Conservation (phyloP, 2,329 filamentous ascomycete species). For the Ploettnerulaceae sp. region DNA sequence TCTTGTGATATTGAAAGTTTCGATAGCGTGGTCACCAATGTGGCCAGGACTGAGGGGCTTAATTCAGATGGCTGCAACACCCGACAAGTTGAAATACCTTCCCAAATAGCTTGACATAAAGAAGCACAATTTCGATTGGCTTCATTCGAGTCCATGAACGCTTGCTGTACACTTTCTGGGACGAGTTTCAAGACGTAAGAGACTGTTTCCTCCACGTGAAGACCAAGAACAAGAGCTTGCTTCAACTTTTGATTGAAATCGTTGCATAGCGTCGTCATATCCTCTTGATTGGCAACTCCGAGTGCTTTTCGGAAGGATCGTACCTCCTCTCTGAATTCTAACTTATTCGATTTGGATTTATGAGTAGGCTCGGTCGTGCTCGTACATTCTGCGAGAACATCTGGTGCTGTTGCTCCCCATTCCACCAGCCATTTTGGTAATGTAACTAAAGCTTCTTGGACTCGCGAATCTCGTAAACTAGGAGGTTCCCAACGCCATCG, state of each 20-base stretch:
- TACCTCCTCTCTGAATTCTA: conserved; percentile 7
- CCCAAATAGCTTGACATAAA: conserved; percentile 28
- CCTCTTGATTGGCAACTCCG: neutral
- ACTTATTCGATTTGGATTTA: neutral
- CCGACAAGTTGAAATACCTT: conserved; percentile 24
- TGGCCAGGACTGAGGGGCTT: conserved; percentile 12
- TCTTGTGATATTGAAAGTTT: conserved; percentile 15
- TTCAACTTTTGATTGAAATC: conserved; percentile 23
- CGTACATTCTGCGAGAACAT: neutral
- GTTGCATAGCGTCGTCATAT: conserved; percentile 13
- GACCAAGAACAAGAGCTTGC: conserved; percentile 23
- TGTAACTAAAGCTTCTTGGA: neutral
- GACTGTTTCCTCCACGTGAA: conserved; percentile 19
- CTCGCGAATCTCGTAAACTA: conserved; percentile 12
- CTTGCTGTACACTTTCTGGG: conserved; percentile 9
- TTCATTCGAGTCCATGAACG: conserved; percentile 1
- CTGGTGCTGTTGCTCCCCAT: conserved; percentile 10
- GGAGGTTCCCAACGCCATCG: conserved; percentile 33
- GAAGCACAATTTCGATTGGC: conserved; percentile 9
- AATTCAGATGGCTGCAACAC: conserved; percentile 22
- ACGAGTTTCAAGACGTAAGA: conserved; percentile 10
- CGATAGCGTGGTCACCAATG: conserved; percentile 17
- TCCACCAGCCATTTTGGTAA: conserved; percentile 25
- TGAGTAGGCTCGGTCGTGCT: no score
- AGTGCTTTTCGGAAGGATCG: conserved; percentile 17